Base-by-base conservation (phyloP, 23 red algal genomes). In the Rhodosorus marinus region DNA sequence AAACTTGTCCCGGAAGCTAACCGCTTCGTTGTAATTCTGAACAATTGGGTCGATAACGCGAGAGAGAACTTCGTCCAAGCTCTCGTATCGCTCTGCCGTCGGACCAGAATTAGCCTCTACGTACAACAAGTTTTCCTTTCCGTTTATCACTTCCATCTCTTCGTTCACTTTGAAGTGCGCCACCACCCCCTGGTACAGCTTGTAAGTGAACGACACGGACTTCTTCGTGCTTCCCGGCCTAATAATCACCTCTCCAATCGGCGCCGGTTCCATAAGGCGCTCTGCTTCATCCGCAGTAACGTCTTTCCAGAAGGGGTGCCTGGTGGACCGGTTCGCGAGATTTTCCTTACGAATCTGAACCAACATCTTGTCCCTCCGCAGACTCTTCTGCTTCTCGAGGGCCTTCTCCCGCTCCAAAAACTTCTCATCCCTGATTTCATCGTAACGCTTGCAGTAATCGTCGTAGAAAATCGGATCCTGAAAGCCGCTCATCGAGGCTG, bases 1-100 rank as follows among this genome's bases (percentile, higher is more conserved):
- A 40, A 90, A 90, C 51, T 90, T 90, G 9, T 73, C 64, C 48
- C 79, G 69, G 11, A 11, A 17, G 11, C 11, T 11, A 11, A 17
- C 38, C 38, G 17, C 11, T 11, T 11, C 17, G 17, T 11, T 11
- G 38, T 11, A 36, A 36, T 61, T 31, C 35, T 61, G 36, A n/a
- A 3, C 24, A 7, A 35, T 20, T n/a, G n/a, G n/a, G 57, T 61
- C 57, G 46, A 61, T 31, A 8, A 11, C 26, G 1, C 33, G 9
- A 33, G 27, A 9, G 2, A 61, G 2, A 43, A 14, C 33, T 35
- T 31, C 57, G 29, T 61, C 57, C 19, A 61, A 33, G 5, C 35
- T 61, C 15, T 61, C 32, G 26, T 61, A 43, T 61, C 28, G 57
- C 36, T 11, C 17, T 11, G 11, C 38, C 11, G 11, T 17, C 38